A percentile compares a stretch with the other conserved stretches of the same genome.
Conservation (phyloP, 2,329 filamentous ascomycete species). For the Aspergillus sp. region DNA sequence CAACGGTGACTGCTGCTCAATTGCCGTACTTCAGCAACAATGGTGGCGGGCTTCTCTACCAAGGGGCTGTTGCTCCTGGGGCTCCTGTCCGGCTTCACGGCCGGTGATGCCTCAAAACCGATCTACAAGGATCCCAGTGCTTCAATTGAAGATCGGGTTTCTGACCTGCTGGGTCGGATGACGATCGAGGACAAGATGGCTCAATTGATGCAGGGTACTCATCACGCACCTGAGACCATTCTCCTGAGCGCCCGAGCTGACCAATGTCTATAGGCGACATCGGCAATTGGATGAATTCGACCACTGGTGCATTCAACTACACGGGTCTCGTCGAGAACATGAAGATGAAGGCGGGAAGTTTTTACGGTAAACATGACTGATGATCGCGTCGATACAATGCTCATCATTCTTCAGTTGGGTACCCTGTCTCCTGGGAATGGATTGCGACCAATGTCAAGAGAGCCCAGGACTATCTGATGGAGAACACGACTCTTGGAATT, state of each 20-base stretch:
- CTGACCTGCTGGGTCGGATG: constrained; percentile 70
- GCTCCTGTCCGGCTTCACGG: constrained; percentile 18
- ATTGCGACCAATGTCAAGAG: constrained; percentile 62
- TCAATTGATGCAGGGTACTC: constrained; percentile 60
- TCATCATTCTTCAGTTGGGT: constrained; percentile 52
- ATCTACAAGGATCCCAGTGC: constrained; percentile 64
- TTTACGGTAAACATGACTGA: constrained; percentile 50
- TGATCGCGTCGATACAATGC: neutral
- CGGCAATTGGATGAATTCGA: constrained; percentile 70
- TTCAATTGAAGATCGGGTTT: constrained; percentile 62
- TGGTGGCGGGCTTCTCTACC: constrained; percentile 18
- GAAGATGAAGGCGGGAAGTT: constrained; percentile 63
- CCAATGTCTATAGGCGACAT: constrained; percentile 55
- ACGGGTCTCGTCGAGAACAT: constrained; percentile 67
- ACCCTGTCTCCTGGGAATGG: constrained; percentile 63
- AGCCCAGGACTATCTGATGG: constrained; percentile 67
- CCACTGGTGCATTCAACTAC: constrained; percentile 64
- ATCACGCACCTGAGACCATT: neutral
- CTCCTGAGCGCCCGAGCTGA: neutral
- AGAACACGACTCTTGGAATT: constrained; percentile 68
- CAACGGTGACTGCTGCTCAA: neutral
- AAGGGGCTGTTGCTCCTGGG: constrained; percentile 26
- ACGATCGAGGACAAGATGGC: constrained; percentile 71
- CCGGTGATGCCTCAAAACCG: constrained; percentile 19
- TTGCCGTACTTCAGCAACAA: constrained; percentile 1